Evolutionary conservation across 306 rosid genomes (phyloP).

Genomic region (Echinosophora koreensis): DNA sequence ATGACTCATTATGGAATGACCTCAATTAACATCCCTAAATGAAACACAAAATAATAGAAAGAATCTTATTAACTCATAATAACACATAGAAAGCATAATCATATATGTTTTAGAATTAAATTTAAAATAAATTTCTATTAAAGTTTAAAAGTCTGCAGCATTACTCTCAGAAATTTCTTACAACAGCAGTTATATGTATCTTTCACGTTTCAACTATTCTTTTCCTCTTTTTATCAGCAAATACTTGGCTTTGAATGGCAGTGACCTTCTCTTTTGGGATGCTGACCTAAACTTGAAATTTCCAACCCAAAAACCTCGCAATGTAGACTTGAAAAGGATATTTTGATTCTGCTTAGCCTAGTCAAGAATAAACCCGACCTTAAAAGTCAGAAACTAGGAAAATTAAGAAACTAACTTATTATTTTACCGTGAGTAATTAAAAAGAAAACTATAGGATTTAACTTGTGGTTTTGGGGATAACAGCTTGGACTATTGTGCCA

Average conservation of each 20-base stretch:
- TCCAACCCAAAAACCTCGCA: slow-evolving; percentile 36
- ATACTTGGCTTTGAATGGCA: slow-evolving; percentile 41
- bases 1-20: too few relatives aligned
- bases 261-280: slow-evolving; percentile 29
- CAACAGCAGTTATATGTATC: not conserved
- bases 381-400: slow-evolving; percentile 28
- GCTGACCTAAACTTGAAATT: slow-evolving; percentile 39
- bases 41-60: not conserved
- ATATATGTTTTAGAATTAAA: too few relatives aligned
- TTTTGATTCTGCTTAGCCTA: slow-evolving; percentile 43
- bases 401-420: not conserved
- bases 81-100: too few relatives aligned
- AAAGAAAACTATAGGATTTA: not conserved
- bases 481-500: slow-evolving; percentile 27
- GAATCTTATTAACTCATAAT: too few relatives aligned
- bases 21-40: too few relatives aligned
- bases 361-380: not conserved
- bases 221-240: not conserved
- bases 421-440: not conserved
- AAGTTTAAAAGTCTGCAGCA: too few relatives aligned
- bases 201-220: not conserved
- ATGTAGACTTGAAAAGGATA: slow-evolving; percentile 36
- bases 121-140: too few relatives aligned
- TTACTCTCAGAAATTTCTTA: too few relatives aligned
- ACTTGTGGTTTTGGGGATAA: slow-evolving; percentile 6